phyloP scores from a whole-genome alignment of 805 yeast genomes.

The Ascoidea rubescens region DNA sequence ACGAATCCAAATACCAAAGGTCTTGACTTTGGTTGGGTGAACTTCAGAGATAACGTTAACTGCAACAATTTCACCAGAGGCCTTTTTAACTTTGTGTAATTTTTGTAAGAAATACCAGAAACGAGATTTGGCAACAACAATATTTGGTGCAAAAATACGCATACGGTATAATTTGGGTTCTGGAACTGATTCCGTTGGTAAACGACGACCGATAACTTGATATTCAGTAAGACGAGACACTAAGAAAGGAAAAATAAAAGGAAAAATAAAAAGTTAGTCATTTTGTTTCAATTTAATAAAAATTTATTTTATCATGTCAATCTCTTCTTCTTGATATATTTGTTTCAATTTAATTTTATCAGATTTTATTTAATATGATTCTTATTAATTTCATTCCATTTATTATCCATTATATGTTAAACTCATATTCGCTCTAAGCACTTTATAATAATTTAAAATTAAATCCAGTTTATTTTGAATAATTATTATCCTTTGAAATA shows the following conservation, averaged over 20 bases:
- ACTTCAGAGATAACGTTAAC: slow-evolving; percentile 85
- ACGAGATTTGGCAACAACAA: slow-evolving; percentile 99
- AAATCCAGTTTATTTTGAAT: too few relatives aligned
- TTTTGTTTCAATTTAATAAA: background rate
- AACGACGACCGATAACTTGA: slow-evolving; percentile 99
- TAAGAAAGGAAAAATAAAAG: slow-evolving; percentile 10
- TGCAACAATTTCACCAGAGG: slow-evolving; percentile 98
- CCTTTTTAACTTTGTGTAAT: slow-evolving; percentile 98
- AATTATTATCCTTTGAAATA: too few relatives aligned
- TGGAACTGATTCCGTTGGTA: slow-evolving; percentile 97
- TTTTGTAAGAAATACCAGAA: slow-evolving; percentile 99
- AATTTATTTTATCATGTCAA: too few relatives aligned
- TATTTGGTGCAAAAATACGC: slow-evolving; percentile 99
- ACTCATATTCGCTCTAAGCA: background rate
- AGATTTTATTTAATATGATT: background rate
- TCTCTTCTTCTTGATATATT: background rate
- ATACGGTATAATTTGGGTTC: slow-evolving; percentile 99
- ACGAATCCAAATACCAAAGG: slow-evolving; percentile 99
- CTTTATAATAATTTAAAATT: background rate
- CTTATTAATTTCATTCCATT: background rate
- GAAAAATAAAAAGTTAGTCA: slow-evolving; percentile 9
- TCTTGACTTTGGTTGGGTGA: slow-evolving; percentile 98
- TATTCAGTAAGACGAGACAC: slow-evolving; percentile 98
- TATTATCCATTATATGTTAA: background rate
- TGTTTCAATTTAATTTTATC: background rate